Base-by-base conservation (phyloP, 768 basidiomycete species). In the Mycena polygramma region DNA sequence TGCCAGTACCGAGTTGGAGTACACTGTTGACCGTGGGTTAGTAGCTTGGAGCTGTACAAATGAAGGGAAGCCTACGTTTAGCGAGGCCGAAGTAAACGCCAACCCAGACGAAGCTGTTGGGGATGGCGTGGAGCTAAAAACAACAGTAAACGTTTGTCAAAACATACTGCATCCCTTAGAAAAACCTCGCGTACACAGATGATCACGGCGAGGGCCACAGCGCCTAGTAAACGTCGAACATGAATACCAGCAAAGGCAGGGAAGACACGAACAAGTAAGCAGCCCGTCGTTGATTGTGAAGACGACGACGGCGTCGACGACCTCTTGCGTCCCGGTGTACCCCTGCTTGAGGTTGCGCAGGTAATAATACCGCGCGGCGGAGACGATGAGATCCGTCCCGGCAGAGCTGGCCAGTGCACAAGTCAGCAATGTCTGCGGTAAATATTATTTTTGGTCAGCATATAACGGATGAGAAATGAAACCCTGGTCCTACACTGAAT, bases 261-360 rank as follows among this genome's bases (percentile, higher is more conserved):
- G 24, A 51, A 11, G 10, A 24, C n/a, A 35, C 8, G 39, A 17
- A 68, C 67, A 68, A 35, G 67, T 68, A 4, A 63, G 37, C 14
- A 20, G 26, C 15, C 63, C 69, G 58, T 66, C 63, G 24, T 64
- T 66, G 30, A 69, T 64, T 20, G 69, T 66, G 37, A 70, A 64
- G 24, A 64, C 46, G 8, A 60, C 57, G 0, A 70, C 69, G 17
- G 58, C 63, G 19, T 70, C 69, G 14, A 60, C 57, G 9, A 66
- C 58, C 14, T 65, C 22, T 61, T 26, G 24, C 59, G n/a, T 17
- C 67, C 35, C 20, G 14, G 35, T 48, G 51, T 69, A 64, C 8
- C 69, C 69, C 24, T 66, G 63, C 35, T 64, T 70, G 22, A 72
- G 61, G n/a, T 68, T 52, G 36, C 62, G 65, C 22, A 72, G 66